Conservation (phyloP, 352 stramenopile species). For the Phytopythium kandeliae region DNA sequence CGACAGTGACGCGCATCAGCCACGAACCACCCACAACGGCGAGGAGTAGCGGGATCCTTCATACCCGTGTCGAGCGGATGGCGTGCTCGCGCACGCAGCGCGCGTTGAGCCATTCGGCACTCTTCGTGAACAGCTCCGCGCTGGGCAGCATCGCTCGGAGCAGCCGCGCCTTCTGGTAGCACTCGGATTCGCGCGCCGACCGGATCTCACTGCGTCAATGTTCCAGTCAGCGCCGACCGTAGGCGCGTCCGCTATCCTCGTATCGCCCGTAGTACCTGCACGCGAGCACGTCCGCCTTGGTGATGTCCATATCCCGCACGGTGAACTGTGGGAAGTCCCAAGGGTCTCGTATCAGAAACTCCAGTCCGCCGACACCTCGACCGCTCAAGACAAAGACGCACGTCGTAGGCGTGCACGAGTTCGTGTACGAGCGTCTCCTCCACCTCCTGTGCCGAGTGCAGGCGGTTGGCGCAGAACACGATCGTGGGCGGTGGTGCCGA, state of each 20-base stretch:
- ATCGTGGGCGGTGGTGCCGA: slow-evolving; percentile 73
- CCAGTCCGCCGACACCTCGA: too few relatives aligned
- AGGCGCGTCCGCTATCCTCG: background rate
- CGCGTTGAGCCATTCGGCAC: slow-evolving; percentile 46
- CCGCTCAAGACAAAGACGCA: slow-evolving; percentile 15
- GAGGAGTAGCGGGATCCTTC: slow-evolving; percentile 1
- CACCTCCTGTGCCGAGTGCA: slow-evolving; percentile 65
- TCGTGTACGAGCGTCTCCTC: slow-evolving; percentile 84
- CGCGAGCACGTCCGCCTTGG: slow-evolving; percentile 64
- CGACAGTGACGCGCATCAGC: too few relatives aligned
- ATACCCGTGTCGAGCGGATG: slow-evolving; percentile 63
- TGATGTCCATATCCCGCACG: slow-evolving; percentile 84
- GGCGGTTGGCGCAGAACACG: slow-evolving; percentile 77
- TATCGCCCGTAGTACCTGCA: slow-evolving; percentile 42
- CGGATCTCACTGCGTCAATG: slow-evolving; percentile 58
- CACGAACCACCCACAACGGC: too few relatives aligned
- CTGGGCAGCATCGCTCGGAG: slow-evolving; percentile 49
- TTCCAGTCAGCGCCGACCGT: background rate
- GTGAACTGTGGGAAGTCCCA: slow-evolving; percentile 39
- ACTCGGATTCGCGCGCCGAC: slow-evolving; percentile 77
- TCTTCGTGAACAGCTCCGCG: slow-evolving; percentile 60
- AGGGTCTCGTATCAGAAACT: background rate
- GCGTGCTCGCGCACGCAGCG: slow-evolving; percentile 74
- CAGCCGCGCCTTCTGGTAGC: slow-evolving; percentile 69
- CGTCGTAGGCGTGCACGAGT: slow-evolving; percentile 82